These are phyloP conservation scores for Lasiosphaeria ovina DNA, from an alignment of 495 filamentous ascomycete species.

Conservation along the genomic window DNA sequence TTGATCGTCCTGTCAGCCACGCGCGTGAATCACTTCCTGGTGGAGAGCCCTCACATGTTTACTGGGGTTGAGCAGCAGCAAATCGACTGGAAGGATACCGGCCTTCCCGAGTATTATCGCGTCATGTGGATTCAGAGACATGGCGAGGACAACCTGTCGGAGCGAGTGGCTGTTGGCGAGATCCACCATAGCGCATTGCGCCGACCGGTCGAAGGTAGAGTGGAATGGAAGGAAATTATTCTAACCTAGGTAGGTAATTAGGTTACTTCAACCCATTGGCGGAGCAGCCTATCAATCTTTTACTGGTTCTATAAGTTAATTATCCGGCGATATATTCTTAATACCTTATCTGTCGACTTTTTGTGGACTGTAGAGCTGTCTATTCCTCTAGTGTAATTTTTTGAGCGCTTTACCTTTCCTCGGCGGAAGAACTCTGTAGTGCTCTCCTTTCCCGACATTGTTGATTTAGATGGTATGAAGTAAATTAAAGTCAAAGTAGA, in stretches of 20 bases:
- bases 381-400: conserved; percentile 4
- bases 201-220: neutral
- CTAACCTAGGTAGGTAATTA: neutral
- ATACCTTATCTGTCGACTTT: conserved; percentile 10
- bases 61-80: neutral
- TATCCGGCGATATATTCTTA: conserved; percentile 11
- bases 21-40: neutral
- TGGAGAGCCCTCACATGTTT: neutral
- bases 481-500: conserved; percentile 8
- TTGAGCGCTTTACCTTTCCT: conserved; percentile 12
- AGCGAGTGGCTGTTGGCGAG: neutral
- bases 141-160: neutral
- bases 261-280: neutral
- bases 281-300: conserved; percentile 1
- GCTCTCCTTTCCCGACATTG: conserved; percentile 14
- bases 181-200: neutral
- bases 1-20: neutral
- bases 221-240: neutral
- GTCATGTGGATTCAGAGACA: neutral
- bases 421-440: conserved; percentile 12
- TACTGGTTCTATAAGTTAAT: conserved; percentile 14
- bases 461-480: conserved; percentile 3
- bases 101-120: neutral
- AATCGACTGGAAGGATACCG: neutral
- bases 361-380: conserved; percentile 17